Base-by-base conservation (phyloP, 2,329 filamentous ascomycete species). In the Cryoendolithus antarcticus region DNA sequence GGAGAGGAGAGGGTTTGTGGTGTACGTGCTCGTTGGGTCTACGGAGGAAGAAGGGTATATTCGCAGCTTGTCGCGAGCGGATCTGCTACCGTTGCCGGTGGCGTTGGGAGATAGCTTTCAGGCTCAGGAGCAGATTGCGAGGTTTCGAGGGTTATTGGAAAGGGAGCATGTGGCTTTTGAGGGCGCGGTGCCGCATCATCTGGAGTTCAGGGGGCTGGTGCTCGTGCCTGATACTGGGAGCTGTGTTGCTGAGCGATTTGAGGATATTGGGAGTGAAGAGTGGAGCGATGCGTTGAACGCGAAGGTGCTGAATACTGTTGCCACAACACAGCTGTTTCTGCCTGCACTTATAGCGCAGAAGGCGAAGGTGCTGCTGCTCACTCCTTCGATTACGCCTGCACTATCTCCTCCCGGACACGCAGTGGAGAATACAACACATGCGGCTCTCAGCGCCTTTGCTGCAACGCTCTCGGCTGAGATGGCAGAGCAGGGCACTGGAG, bases 201-300 rank as follows among this genome's bases (percentile, higher is more conserved):
- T 93, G 49, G 74, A 75, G 24, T 72, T 98, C 37, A 80, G 80
- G 42, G 82, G 85, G 30, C 69, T 96, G 39, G 75, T 98, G 39
- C 67, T 96, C 46, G 81, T 94, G 15, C 89, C 89, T 2, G 83
- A 71, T 42, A 77, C 82, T 54, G 46, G 49, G 11, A 57, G 61
- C n/a, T 93, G 88, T 59, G 81, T 85, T 38, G 80, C 81, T 19
- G 85, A 83, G 3, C 82, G 85, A 12, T 81, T 96, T 45, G 85
- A 86, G 45, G 88, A 85, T 3, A 80, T 95, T 43, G 77, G 84
- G 4, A 79, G 85, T 0, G 83, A 84, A 24, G 80, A 76, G 52
- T 91, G 93, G 66, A 84, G 85, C 47, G 86, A 95, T 56, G 80
- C 86, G 28, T 77, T 96, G 59, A 94, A 95, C 61, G 89, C 86